Base-by-base conservation (phyloP, 371 early-diverging fungal genomes). In the Mucor saturninus region DNA sequence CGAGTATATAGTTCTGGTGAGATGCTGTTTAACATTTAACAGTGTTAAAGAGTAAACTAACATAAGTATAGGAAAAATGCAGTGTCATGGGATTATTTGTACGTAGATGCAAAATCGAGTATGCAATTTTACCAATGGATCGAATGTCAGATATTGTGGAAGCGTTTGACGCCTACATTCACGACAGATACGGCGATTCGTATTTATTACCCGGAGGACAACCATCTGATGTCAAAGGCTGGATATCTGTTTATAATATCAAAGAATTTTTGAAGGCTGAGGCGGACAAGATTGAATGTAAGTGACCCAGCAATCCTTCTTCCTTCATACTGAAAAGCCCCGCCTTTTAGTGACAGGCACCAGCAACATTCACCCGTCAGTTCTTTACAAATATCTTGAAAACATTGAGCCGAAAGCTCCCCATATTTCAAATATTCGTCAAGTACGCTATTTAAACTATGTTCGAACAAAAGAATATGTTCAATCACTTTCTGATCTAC, bases 31-130 rank as follows among this genome's bases (percentile, higher is more conserved):
- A 11, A 2, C 28, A 28, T 28, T 46, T n/a, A 9, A 7, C 9
- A 5, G 9, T 0, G 28, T 5, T 11, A 10, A 30, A 30, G 6
- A 10, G 0, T 1, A 29, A 30, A 50, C 10, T 28, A 50, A 50
- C 30, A 50, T 29, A 50, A 13, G 3, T 35, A 30, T 50, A 77
- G 79, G 74, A 73, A 21, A 72, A 67, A 62, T 55, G 62, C 3
- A 75, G 80, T 52, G 62, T 80, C 4, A 69, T 80, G 60, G 77
- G 75, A 4, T 31, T 73, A 37, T 80, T 75, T 66, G 65, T 77
- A n/a, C 67, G 80, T 11, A 65, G 63, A 50, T 77, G 75, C 32
- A 56, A 59, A 29, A 50, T 75, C 4, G 80, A 76, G 54, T 80
- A 69, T 56, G 40, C 56, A 28, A 59, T 45, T 40, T 42, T 67